Evolutionary conservation across 78 protist genomes (phyloP), one percentile per base, ranked within the genome.

Genomic region (Dictyostelium brefeldianum): DNA sequence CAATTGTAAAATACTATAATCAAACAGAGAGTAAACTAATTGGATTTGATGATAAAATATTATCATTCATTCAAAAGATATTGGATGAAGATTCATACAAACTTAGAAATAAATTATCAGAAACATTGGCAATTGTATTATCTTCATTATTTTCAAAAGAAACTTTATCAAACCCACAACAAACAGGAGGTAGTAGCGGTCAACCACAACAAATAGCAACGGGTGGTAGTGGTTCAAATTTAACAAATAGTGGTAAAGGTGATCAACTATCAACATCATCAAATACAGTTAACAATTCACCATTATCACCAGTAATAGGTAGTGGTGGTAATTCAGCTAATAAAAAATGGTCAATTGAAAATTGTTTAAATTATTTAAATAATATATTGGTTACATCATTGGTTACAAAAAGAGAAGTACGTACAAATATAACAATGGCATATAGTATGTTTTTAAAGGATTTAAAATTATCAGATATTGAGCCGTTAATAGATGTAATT

Each of bases 1-100:
- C 92, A 43, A 75, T 85, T 59, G 29, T 64, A 5, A 71, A 56
- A n/a, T 59, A 85, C 25, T 85, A 85, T 71, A 85, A 85, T 47
- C 80, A 59, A 36, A 47, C 41, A 46, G 92, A 85, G 47, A 27
- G 17, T 3, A 71, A 85, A 85, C 20, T 85, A 31, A 25, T 59
- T 10, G 74, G 78, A 12, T 74, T 75, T 2, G 92, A 85, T 75
- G 82, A 85, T 8, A 85, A 85, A 27, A 59, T 85, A 27, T 15
- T 85, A 41, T 15, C 17, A 12, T 75, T 85, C 57, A 48, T 75
- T 18, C 14, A 17, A 11, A 85, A 75, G 36, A 51, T 43, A 51
- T 31, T 82, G 0, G 71, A 50, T 50, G 80, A 71, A n/a, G 91
- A 83, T 31, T 50, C 74, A 22, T 18, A 50, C 5, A 36, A 41